Percentiles rank a stretch among this genome's conserved stretches.
Evolutionary conservation across 495 filamentous ascomycete species (phyloP).

Genomic region (Trypethelium eluteriae): DNA sequence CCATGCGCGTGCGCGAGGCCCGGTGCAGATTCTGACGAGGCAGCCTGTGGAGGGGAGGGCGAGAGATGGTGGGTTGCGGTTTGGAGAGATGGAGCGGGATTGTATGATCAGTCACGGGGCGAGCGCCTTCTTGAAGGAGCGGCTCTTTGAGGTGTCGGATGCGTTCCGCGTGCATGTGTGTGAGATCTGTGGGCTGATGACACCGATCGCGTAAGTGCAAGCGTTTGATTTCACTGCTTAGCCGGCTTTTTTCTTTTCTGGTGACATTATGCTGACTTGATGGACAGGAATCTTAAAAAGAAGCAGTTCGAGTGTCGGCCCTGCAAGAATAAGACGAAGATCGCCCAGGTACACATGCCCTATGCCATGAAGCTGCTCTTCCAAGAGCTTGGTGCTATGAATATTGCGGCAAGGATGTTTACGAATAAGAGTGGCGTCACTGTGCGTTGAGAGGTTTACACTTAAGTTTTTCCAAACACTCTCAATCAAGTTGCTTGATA

Average conservation of each 20-base stretch:
- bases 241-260: neutral
- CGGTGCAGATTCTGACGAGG: constrained; percentile 91
- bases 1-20: constrained; percentile 89
- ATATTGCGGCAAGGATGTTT: constrained; percentile 95
- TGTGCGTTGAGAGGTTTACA: constrained; percentile 41
- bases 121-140: constrained; percentile 91
- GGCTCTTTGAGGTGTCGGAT: constrained; percentile 93
- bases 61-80: constrained; percentile 93
- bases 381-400: constrained; percentile 97
- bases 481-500: no score
- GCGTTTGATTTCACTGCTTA: neutral
- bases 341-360: constrained; percentile 93
- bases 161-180: constrained; percentile 98
- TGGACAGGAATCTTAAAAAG: constrained; percentile 78
- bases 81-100: constrained; percentile 99
- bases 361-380: constrained; percentile 98
- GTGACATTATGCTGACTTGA: constrained; percentile 28
- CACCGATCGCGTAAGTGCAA: constrained; percentile 85
- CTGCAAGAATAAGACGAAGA: constrained; percentile 96
- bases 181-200: constrained; percentile 98
- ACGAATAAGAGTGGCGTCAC: constrained; percentile 70
- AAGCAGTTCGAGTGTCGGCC: constrained; percentile 91
- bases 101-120: constrained; percentile 99
- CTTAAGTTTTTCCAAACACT: no score
- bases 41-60: constrained; percentile 99